Evolutionary conservation across 1,139 yeast species (phyloP), one percentile per base, ranked within the genome.

Genomic region (Nakaseomyces nivariensis): DNA sequence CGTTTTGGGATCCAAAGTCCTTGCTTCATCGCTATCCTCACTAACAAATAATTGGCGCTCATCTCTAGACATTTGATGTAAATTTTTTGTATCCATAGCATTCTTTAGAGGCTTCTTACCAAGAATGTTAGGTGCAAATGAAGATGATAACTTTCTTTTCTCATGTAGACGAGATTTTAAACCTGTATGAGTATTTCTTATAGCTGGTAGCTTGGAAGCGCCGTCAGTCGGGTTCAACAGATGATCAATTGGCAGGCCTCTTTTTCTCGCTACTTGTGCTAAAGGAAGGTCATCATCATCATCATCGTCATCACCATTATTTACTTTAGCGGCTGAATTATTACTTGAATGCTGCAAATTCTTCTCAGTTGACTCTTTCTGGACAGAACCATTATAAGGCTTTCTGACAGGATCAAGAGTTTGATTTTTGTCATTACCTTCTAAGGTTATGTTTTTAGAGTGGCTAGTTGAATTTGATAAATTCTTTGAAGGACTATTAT

Each of bases 31-130:
- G n/a, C 36, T 33, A 33, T 33, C 13, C 13, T 33, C 36, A 5
- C 13, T n/a, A 33, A 33, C 13, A 33, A 33, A 33, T n/a, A 33
- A n/a, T n/a, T 33, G 36, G 10, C 36, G 36, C 5, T 33, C n/a
- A 11, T 33, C 36, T 11, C 36, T 33, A 33, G 36, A 5, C 13
- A 33, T 10, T n/a, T 7, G 36, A 5, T n/a, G 36, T n/a, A 11
- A 5, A 33, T 1, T 33, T 5, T 1, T 33, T 11, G 36, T 33
- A 8, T 11, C 36, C 10, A 3, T 33, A 24, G 29, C 1, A 24
- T 38, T 38, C 13, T 29, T 27, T 13, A 45, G 13, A 3, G 61
- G 59, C 0, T 60, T 48, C 33, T 52, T 57, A 3, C 59, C 63
- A 9, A 58, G 46, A 7, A 58, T 42, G 40, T 56, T 55, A 5